Base-by-base conservation (phyloP, 208 protist species). In the Balamuthia mandrillaris region DNA sequence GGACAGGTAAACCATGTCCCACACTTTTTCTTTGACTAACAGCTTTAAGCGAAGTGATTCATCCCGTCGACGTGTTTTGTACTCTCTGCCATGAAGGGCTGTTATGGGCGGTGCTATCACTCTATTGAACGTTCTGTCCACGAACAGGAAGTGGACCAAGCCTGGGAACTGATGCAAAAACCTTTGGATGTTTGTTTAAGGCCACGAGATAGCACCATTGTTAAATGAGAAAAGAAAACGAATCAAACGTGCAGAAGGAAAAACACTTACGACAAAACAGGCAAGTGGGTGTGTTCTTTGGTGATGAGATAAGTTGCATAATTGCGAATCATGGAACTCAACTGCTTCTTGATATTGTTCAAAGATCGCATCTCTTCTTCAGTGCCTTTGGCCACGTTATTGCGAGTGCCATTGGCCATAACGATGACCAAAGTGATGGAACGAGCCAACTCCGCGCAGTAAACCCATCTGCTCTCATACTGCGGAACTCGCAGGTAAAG, bases 151-250 rank as follows among this genome's bases (percentile, higher is more conserved):
- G 37, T 87, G 83, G n/a, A 87, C 52, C 27, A 87, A 44, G 33
- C 83, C 83, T n/a, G 83, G 83, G 63, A 77, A 87, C 35, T 87
- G 83, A 47, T 87, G 83, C 16, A 87, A n/a, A 39, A 78, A 86
- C 16, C 35, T 74, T 18, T n/a, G 35, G 21, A 24, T 14, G 52
- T 18, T 60, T 5, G 52, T 18, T 60, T 4, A 27, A 27, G 52
- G 9, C 3, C 6, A 7, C 31, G 1, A 31, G 14, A 5, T 10
- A 31, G 1, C 10, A 12, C 3, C 29, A 31, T 39, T 3, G 56
- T 10, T 16, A 14, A 1, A 63, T 16, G 14, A 31, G 24, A 27
- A 6, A 3, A 6, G 27, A 27, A 29, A 45, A 49, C 21, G 37
- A 35, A 1, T 2, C 18, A 49, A 44, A 72, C 37, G 10, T 16